Percentiles rank a stretch among this genome's conserved stretches.
phyloP scores from a whole-genome alignment of 2,329 filamentous ascomycete species.

The Biscogniauxia mediterranea region DNA sequence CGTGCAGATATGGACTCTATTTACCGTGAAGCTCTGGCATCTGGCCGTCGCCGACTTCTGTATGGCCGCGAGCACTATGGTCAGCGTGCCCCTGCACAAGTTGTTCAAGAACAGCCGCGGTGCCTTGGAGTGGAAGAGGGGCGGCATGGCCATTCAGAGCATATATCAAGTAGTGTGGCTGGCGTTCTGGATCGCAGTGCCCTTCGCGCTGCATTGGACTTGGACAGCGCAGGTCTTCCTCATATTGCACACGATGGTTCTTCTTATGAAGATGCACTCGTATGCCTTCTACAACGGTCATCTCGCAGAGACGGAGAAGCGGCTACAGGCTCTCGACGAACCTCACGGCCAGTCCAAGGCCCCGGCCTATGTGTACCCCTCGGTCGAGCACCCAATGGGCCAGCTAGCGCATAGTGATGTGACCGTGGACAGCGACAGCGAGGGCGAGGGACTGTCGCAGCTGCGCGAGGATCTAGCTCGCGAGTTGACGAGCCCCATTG shows the following conservation, averaged over 20 bases:
- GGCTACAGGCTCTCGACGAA: conserved; percentile 74
- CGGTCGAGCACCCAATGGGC: conserved; percentile 52
- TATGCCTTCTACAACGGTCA: conserved; percentile 99
- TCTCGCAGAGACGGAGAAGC: conserved; percentile 80
- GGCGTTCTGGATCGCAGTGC: conserved; percentile 76
- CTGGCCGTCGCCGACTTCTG: conserved; percentile 77
- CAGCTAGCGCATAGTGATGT: conserved; percentile 23
- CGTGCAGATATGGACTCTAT: conserved; percentile 82
- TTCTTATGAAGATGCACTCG: conserved; percentile 99
- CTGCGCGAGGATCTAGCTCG: conserved; percentile 84
- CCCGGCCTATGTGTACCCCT: conserved; percentile 75
- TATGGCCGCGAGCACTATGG: conserved; percentile 76
- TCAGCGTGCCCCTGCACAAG: conserved; percentile 72
- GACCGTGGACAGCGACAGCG: conserved; percentile 40
- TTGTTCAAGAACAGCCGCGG: conserved; percentile 55
- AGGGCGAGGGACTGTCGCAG: conserved; percentile 53
- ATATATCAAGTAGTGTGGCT: conserved; percentile 79
- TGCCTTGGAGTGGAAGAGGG: conserved; percentile 69
- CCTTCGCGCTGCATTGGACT: conserved; percentile 84
- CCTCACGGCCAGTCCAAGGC: conserved; percentile 68
- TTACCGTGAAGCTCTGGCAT: conserved; percentile 87
- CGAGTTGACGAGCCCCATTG: conserved; percentile 87
- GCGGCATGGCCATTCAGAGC: conserved; percentile 82
- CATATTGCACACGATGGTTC: conserved; percentile 81
- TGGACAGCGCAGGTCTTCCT: conserved; percentile 98